phyloP scores from a whole-genome alignment of 2,329 filamentous ascomycete genomes.

The Ceratocystis ficicola region DNA sequence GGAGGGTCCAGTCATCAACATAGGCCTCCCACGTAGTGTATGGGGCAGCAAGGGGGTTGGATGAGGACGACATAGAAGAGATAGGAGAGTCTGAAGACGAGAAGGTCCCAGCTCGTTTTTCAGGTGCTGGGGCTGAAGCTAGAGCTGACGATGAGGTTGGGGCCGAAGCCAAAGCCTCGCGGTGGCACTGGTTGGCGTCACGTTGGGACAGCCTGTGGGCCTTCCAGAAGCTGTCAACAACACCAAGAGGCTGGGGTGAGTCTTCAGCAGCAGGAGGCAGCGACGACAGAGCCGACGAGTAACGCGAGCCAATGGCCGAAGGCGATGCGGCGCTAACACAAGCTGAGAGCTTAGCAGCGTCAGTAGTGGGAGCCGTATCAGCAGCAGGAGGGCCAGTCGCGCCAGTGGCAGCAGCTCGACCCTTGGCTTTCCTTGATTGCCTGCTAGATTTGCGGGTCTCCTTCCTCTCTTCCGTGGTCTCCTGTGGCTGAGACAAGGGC shows the following conservation, averaged over 20 bases:
- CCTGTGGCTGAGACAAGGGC: neutral
- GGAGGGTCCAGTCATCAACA: conserved; percentile 31
- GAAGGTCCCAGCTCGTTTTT: neutral
- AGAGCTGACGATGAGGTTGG: neutral
- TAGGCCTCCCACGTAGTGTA: conserved; percentile 35
- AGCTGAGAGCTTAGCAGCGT: neutral
- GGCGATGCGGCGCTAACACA: neutral
- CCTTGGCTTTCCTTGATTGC: neutral
- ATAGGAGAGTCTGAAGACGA: conserved; percentile 8
- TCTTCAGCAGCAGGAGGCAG: neutral
- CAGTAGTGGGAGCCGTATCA: neutral
- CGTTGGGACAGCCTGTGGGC: neutral
- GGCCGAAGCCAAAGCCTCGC: conserved; percentile 5
- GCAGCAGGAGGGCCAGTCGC: neutral
- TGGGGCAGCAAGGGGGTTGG: conserved; percentile 26
- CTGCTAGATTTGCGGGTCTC: conserved; percentile 1
- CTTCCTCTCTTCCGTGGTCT: neutral
- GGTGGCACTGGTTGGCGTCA: conserved; percentile 10
- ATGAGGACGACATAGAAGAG: neutral
- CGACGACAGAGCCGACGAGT: neutral
- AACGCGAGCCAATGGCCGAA: neutral
- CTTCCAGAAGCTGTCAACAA: conserved; percentile 13
- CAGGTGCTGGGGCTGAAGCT: neutral
- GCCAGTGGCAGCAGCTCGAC: neutral
- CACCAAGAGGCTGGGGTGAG: conserved; percentile 11